Evolutionary conservation across 2,329 filamentous ascomycete species (phyloP).

Genomic region (Nakataea oryzae): DNA sequence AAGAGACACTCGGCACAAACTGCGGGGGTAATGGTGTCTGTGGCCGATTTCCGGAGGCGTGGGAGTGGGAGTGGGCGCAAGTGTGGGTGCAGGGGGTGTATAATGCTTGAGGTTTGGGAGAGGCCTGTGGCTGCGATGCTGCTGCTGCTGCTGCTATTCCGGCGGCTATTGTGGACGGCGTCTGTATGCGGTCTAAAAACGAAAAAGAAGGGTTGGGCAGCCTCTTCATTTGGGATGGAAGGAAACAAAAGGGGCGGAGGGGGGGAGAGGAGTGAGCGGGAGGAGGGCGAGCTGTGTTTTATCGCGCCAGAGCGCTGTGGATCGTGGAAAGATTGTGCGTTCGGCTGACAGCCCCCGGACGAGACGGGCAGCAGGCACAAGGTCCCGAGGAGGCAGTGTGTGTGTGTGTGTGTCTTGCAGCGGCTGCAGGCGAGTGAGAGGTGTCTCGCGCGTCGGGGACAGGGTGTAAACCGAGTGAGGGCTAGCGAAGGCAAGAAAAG

Average conservation of each 20-base stretch:
- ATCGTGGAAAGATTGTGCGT: neutral
- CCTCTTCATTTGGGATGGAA: neutral
- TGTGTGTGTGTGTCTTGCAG: too few species aligned
- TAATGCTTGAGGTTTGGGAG: neutral
- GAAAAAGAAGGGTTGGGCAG: neutral
- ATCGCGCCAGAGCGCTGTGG: neutral
- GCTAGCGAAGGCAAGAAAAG: neutral
- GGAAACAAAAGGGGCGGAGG: neutral
- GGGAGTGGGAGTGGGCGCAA: neutral
- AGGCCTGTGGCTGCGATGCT: neutral
- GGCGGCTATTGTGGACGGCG: neutral
- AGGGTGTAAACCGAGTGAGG: neutral
- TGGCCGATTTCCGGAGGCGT: neutral
- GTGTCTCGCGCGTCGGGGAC: neutral
- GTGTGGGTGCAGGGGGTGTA: neutral
- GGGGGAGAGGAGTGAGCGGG: neutral
- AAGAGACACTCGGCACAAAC: neutral
- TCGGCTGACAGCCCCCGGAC: neutral
- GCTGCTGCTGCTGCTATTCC: neutral
- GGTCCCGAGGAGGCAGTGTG: neutral
- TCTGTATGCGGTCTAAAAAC: too few species aligned
- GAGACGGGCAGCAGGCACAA: too few species aligned
- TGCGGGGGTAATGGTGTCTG: neutral
- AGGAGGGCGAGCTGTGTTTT: neutral
- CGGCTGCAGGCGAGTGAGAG: neutral